These are phyloP conservation scores for Stagonosporopsis chrysanthemi DNA, from an alignment of 2,329 filamentous ascomycete species.

Conservation along the genomic window DNA sequence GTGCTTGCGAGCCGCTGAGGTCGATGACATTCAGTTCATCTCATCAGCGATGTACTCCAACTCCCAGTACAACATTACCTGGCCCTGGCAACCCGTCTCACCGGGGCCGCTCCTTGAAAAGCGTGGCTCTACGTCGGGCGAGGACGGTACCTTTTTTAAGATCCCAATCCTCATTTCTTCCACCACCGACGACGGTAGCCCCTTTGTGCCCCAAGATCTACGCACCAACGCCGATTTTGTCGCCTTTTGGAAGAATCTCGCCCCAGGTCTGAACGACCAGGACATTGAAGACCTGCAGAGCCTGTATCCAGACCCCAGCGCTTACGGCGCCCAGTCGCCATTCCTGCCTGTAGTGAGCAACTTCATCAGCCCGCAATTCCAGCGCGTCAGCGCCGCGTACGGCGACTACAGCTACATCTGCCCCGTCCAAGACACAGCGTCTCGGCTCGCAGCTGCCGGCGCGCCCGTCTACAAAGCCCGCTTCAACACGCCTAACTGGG, in stretches of 20 bases:
- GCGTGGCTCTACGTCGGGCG: constrained; percentile 51
- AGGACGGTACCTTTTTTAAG: constrained; percentile 46
- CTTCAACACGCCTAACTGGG: constrained; percentile 46
- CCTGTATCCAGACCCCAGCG: constrained; percentile 38
- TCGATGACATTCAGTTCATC: constrained; percentile 49
- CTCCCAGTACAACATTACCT: constrained; percentile 53
- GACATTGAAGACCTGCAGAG: constrained; percentile 42
- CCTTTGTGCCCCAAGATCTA: constrained; percentile 44
- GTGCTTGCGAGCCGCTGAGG: constrained; percentile 52
- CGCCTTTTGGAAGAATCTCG: constrained; percentile 39
- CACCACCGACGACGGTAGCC: constrained; percentile 47
- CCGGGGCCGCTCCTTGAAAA: constrained; percentile 58
- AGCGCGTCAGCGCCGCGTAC: constrained; percentile 54
- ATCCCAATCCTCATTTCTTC: constrained; percentile 46
- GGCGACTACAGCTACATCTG: constrained; percentile 49
- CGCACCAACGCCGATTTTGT: constrained; percentile 48
- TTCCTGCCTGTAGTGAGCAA: constrained; percentile 43
- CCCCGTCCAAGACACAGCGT: constrained; percentile 45
- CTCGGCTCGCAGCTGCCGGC: constrained; percentile 29
- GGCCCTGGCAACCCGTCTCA: constrained; percentile 60
- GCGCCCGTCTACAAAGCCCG: constrained; percentile 46
- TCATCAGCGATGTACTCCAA: constrained; percentile 52
- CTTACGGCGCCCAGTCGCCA: constrained; percentile 19
- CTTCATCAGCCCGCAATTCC: constrained; percentile 54
- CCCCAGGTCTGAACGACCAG: constrained; percentile 36